These are phyloP conservation scores for Claviceps spartinae DNA, from an alignment of 2,329 filamentous ascomycete genomes.

Conservation along the genomic window DNA sequence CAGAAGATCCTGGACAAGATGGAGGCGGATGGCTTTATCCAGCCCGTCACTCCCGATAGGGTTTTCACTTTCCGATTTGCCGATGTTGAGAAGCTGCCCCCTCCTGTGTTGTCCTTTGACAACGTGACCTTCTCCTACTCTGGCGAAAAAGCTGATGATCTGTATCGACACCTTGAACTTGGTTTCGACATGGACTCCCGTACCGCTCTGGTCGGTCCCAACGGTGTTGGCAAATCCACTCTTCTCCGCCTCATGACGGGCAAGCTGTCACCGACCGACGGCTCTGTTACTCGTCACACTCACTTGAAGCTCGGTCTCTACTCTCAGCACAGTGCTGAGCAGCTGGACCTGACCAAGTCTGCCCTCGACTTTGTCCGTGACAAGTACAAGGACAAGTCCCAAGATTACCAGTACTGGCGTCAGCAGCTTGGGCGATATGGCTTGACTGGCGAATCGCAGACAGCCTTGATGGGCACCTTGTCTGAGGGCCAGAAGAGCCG, in stretches of 20 bases:
- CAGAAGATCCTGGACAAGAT: constrained; percentile 99
- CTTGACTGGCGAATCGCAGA: constrained; percentile 84
- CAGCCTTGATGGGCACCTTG: constrained; percentile 91
- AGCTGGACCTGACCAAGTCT: constrained; percentile 96
- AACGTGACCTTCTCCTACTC: constrained; percentile 98
- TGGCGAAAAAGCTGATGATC: constrained; percentile 72
- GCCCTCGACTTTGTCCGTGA: constrained; percentile 95
- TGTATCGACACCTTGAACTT: constrained; percentile 93
- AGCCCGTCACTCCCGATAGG: constrained; percentile 70
- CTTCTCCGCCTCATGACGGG: constrained; percentile 93
- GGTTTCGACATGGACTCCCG: constrained; percentile 99
- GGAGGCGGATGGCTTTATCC: constrained; percentile 98
- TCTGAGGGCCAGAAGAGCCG: constrained; percentile 96
- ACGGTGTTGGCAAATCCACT: constrained; percentile 98
- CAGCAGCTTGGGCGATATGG: constrained; percentile 94
- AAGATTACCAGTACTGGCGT: constrained; percentile 99
- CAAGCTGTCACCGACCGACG: constrained; percentile 73
- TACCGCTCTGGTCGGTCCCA: constrained; percentile 91
- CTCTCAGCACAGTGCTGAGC: constrained; percentile 96
- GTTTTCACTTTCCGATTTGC: constrained; percentile 98
- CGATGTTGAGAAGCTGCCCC: constrained; percentile 97
- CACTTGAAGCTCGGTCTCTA: constrained; percentile 98
- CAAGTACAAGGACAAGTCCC: constrained; percentile 76
- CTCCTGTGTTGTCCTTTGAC: constrained; percentile 91
- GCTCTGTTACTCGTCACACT: constrained; percentile 79